phyloP scores from a whole-genome alignment of 345 rosid species.

The Linum usitatissimum region DNA sequence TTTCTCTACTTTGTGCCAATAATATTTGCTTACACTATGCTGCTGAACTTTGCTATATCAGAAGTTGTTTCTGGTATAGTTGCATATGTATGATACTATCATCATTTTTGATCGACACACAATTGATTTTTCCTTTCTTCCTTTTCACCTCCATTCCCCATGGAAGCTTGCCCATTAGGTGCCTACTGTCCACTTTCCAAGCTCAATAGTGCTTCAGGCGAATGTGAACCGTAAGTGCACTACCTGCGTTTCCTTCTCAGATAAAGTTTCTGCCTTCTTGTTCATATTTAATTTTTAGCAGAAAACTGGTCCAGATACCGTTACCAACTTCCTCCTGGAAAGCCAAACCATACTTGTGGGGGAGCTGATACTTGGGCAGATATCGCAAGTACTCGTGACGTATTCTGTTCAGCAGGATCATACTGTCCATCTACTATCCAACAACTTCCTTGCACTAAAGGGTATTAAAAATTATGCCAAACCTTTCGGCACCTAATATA shows the following conservation, averaged over 20 bases:
- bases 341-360: slow-evolving; percentile 72
- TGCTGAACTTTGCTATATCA: background rate
- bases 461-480: slow-evolving; percentile 50
- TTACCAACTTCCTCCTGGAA: slow-evolving; percentile 77
- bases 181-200: slow-evolving; percentile 71
- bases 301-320: slow-evolving; percentile 59
- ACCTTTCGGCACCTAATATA: slow-evolving; percentile 16
- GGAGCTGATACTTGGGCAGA: slow-evolving; percentile 97
- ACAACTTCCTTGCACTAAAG: slow-evolving; percentile 68
- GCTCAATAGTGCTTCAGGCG: slow-evolving; percentile 60
- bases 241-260: slow-evolving; percentile 12
- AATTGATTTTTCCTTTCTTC: too few species aligned
- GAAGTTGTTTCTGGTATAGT: background rate
- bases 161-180: slow-evolving; percentile 94
- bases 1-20: too few species aligned
- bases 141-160: slow-evolving; percentile 4
- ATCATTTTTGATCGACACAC: background rate
- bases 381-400: slow-evolving; percentile 55
- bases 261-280: slow-evolving; percentile 13
- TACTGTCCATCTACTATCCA: slow-evolving; percentile 74
- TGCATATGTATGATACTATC: background rate
- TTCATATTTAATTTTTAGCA: slow-evolving; percentile 36
- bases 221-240: slow-evolving; percentile 90
- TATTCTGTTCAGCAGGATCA: slow-evolving; percentile 87
- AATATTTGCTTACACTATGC: background rate